Conservation (phyloP, 2,329 filamentous ascomycete species). For the Cercospora brassicicola region DNA sequence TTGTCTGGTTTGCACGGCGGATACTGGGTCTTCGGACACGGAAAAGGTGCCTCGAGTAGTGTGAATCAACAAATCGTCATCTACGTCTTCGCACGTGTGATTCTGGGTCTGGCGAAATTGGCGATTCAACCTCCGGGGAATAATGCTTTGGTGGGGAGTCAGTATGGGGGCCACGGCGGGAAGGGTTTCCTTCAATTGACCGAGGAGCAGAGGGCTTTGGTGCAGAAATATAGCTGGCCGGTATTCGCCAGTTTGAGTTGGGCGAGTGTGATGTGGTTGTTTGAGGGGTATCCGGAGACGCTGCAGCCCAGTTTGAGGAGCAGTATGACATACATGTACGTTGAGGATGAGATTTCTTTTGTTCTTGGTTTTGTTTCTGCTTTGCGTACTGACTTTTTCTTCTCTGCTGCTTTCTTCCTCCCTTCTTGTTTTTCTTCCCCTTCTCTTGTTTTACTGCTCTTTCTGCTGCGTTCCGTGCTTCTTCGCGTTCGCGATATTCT, state of each 20-base stretch:
- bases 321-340: conserved; percentile 97
- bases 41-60: conserved; percentile 62
- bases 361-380: not conserved
- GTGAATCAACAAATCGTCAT: conserved; percentile 97
- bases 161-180: conserved; percentile 43
- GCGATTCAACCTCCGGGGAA: conserved; percentile 63
- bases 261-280: conserved; percentile 94
- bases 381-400: not conserved
- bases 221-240: conserved; percentile 75
- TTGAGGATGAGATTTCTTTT: conserved; percentile 29
- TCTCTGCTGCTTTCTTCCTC: not conserved
- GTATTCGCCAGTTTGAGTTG: conserved; percentile 88
- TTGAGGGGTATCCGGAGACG: conserved; percentile 85
- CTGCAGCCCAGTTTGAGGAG: conserved; percentile 87
- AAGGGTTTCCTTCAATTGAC: conserved; percentile 46
- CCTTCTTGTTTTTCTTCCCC: not conserved
- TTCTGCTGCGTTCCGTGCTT: conserved; percentile 17
- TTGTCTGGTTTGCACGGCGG: conserved; percentile 84
- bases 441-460: not conserved
- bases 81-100: conserved; percentile 92
- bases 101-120: conserved; percentile 79
- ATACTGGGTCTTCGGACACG: conserved; percentile 88
- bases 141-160: conserved; percentile 40
- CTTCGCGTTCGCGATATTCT: conserved; percentile 9
- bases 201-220: conserved; percentile 40